phyloP scores from a whole-genome alignment of 1,284 basidiomycete genomes.

The Hypsizygus ulmarius region DNA sequence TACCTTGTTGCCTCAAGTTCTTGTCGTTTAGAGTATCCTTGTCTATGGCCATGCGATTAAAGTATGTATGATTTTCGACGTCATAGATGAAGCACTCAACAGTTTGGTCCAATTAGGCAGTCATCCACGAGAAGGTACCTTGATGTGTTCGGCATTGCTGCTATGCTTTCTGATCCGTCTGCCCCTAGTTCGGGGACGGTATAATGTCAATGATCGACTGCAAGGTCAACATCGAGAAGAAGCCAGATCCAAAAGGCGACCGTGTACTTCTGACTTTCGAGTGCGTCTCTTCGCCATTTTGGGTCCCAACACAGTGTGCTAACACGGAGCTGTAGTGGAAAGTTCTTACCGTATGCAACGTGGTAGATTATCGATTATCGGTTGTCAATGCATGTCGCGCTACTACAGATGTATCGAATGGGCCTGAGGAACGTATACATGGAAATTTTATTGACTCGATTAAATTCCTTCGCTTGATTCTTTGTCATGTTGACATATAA shows the following conservation, averaged over 20 bases:
- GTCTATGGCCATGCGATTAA: conserved; percentile 84
- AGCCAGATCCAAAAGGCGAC: conserved; percentile 80
- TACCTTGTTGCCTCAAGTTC: background rate
- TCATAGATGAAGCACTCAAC: background rate
- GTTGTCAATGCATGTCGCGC: conserved; percentile 1
- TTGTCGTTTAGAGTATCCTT: conserved; percentile 52
- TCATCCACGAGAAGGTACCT: conserved; percentile 80
- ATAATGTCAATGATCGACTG: conserved; percentile 93
- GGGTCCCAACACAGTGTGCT: background rate
- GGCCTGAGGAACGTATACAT: no score
- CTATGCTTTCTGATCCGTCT: background rate
- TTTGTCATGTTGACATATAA: background rate
- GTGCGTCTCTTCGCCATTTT: conserved; percentile 44
- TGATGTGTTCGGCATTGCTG: conserved; percentile 7
- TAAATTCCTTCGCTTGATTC: background rate
- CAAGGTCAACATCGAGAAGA: conserved; percentile 68
- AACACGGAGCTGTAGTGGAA: conserved; percentile 45
- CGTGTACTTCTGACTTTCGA: conserved; percentile 82
- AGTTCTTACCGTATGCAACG: conserved; percentile 69
- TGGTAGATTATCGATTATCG: conserved; percentile 43
- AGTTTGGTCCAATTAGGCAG: conserved; percentile 43
- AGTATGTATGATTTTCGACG: conserved; percentile 32
- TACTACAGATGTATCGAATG: background rate
- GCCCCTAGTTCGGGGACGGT: conserved; percentile 76
- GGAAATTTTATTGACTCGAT: no score